These are phyloP conservation scores for Plectosphaerella cucumerina DNA, from an alignment of 2,329 filamentous ascomycete genomes.

Conservation along the genomic window DNA sequence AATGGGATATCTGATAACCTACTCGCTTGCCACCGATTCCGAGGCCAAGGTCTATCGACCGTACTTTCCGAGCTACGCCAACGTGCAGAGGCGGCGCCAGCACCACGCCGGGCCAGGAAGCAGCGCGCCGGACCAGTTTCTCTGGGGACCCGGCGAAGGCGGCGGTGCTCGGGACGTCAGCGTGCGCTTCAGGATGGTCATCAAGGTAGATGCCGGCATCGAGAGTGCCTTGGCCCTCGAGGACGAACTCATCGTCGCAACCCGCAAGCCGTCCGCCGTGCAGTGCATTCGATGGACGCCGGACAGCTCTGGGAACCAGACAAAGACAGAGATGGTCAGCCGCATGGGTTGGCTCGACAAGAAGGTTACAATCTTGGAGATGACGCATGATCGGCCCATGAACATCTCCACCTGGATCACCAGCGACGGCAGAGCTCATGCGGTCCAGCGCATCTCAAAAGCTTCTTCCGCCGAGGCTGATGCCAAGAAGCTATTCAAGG, in stretches of 20 bases:
- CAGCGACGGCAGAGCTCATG: conserved; percentile 81
- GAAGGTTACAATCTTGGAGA: conserved; percentile 71
- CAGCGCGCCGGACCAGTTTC: conserved; percentile 54
- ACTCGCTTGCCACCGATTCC: conserved; percentile 82
- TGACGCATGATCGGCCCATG: conserved; percentile 95
- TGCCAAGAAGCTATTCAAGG: conserved; percentile 71
- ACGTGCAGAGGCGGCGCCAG: conserved; percentile 58
- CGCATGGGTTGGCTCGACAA: conserved; percentile 83
- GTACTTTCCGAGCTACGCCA: conserved; percentile 66
- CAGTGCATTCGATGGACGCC: conserved; percentile 96
- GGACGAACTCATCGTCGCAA: conserved; percentile 89
- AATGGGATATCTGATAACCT: conserved; percentile 86
- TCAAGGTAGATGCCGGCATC: conserved; percentile 95
- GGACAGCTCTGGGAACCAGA: conserved; percentile 76
- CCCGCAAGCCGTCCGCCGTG: conserved; percentile 84
- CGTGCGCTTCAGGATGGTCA: conserved; percentile 93
- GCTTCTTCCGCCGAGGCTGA: conserved; percentile 30
- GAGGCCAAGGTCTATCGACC: conserved; percentile 81
- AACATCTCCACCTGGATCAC: conserved; percentile 92
- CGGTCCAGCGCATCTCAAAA: conserved; percentile 64
- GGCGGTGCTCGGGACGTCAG: conserved; percentile 80
- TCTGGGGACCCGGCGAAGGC: conserved; percentile 77
- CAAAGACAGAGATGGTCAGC: conserved; percentile 83
- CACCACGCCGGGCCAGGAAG: conserved; percentile 56
- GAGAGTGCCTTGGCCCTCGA: conserved; percentile 83